A percentile compares a stretch with the other conserved stretches of the same genome.
These are phyloP conservation scores for Brasilioporus rufonigricans DNA, from an alignment of 768 basidiomycete species.

Conservation along the genomic window DNA sequence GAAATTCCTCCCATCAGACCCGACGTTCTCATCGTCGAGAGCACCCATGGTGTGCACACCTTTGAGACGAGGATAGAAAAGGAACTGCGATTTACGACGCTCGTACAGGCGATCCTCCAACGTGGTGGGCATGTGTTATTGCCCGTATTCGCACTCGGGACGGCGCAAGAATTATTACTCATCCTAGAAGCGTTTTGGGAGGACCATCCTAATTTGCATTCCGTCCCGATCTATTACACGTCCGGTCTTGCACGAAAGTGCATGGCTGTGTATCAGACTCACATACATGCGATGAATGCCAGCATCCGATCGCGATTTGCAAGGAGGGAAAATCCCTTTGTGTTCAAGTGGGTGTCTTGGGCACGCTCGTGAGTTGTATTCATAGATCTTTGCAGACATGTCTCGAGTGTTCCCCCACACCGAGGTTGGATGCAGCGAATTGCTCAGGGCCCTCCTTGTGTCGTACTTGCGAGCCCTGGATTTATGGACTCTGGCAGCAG, in stretches of 20 bases:
- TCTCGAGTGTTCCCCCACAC: conserved; percentile 71
- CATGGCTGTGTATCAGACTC: conserved; percentile 96
- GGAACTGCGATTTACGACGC: conserved; percentile 81
- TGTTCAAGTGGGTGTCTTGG: conserved; percentile 77
- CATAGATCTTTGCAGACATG: conserved; percentile 47
- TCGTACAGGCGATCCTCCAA: conserved; percentile 90
- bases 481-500: conserved; percentile 90
- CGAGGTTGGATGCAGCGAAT: conserved; percentile 85
- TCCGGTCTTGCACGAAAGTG: conserved; percentile 92
- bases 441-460: conserved; percentile 89
- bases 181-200: conserved; percentile 97
- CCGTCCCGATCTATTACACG: conserved; percentile 91
- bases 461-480: conserved; percentile 92
- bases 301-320: conserved; percentile 89
- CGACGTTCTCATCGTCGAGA: conserved; percentile 94
- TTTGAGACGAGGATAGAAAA: conserved; percentile 85
- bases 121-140: conserved; percentile 93
- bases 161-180: conserved; percentile 89
- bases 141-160: conserved; percentile 91
- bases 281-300: conserved; percentile 96
- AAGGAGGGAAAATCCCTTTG: conserved; percentile 93
- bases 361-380: neutral
- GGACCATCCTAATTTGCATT: conserved; percentile 88
- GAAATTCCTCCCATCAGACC: conserved; percentile 88
- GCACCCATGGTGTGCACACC: conserved; percentile 93